These are phyloP conservation scores for Saksenaea oblongispora DNA, from an alignment of 371 early-diverging fungal genomes.

Conservation along the genomic window DNA sequence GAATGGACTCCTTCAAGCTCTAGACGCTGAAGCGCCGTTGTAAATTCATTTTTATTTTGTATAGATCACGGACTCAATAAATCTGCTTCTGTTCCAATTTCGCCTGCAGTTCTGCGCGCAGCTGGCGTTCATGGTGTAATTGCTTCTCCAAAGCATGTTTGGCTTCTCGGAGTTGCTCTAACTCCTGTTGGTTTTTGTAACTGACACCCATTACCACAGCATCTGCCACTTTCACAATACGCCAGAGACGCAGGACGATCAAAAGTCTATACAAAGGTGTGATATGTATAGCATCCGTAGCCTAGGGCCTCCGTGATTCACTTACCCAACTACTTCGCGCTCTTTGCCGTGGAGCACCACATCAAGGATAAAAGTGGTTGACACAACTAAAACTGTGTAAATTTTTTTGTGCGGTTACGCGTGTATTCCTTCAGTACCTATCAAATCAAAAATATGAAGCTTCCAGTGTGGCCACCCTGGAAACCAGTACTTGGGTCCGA, in stretches of 20 bases:
- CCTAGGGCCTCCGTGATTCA: not conserved
- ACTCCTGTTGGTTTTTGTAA: constrained; percentile 28
- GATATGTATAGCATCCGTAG: constrained; percentile 3
- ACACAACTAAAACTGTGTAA: constrained; percentile 26
- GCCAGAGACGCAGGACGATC: constrained; percentile 53
- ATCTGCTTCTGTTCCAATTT: constrained; percentile 6
- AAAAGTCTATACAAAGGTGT: constrained; percentile 23
- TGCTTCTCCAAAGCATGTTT: constrained; percentile 24
- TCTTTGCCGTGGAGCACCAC: constrained; percentile 49
- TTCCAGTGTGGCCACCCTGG: constrained; percentile 50
- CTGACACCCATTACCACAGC: constrained; percentile 41
- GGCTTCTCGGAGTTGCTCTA: constrained; percentile 20
- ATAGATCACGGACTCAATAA: not conserved
- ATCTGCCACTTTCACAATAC: constrained; percentile 48
- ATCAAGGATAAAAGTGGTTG: constrained; percentile 43
- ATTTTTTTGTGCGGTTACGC: not conserved
- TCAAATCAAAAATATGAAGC: constrained; percentile 44
- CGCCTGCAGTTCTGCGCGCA: constrained; percentile 16
- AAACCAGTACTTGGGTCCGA: constrained; percentile 44
- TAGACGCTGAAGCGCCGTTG: not conserved
- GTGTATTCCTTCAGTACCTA: constrained; percentile 22
- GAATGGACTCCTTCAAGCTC: constrained; percentile 33
- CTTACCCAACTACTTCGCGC: constrained; percentile 51
- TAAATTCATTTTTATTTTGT: constrained; percentile 2
- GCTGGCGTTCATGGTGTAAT: constrained; percentile 24